Evolutionary conservation across 192 early-diverging fungal genomes (phyloP).

Genomic region (Dimargaris cristalligena): DNA sequence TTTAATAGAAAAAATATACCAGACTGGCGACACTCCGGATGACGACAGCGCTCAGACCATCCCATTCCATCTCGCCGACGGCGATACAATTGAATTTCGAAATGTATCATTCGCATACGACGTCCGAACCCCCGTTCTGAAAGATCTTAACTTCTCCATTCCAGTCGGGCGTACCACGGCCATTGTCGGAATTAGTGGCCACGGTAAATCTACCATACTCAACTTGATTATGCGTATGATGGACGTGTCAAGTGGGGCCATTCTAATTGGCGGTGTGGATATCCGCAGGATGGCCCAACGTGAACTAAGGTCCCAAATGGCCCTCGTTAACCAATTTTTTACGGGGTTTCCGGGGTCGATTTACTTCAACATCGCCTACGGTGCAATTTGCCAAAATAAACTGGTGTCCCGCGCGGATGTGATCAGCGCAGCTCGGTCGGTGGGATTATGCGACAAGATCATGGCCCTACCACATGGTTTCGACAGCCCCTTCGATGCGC

Average conservation of each 20-base stretch:
- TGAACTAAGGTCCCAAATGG: neutral
- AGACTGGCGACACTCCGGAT: no score
- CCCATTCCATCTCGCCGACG: no score
- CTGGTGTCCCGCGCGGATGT: neutral
- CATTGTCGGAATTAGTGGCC: constrained; percentile 34
- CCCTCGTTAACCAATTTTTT: neutral
- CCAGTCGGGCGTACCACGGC: constrained; percentile 29
- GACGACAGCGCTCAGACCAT: no score
- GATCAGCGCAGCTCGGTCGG: no score
- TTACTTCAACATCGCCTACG: constrained; percentile 6
- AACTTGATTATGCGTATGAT: constrained; percentile 18
- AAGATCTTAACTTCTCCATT: constrained; percentile 5
- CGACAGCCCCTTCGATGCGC: neutral
- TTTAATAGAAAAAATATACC: no score
- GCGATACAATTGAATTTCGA: no score
- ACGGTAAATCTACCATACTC: constrained; percentile 28
- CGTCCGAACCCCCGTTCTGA: neutral
- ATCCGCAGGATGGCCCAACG: neutral
- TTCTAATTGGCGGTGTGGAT: constrained; percentile 1
- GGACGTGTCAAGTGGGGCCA: constrained; percentile 13
- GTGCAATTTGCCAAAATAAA: neutral
- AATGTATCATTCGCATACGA: no score
- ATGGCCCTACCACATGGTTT: neutral
- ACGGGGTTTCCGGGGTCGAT: neutral
- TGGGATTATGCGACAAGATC: neutral